Conservation (phyloP, 2,329 filamentous ascomycete species). For the Penicillium italicum region DNA sequence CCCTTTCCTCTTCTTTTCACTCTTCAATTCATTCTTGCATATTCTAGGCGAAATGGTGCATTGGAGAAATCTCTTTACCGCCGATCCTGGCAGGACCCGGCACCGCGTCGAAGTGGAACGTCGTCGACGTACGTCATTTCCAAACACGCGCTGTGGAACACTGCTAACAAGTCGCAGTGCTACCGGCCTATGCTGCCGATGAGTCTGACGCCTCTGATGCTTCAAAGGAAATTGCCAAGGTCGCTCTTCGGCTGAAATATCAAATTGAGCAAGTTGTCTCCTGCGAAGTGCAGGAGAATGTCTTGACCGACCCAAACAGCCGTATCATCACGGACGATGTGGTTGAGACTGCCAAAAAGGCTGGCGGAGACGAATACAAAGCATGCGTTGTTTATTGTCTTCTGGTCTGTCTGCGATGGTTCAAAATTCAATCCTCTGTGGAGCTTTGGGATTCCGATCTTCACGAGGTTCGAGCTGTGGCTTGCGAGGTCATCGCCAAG, state of each 20-base stretch:
- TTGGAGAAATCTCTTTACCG: slow-evolving; percentile 36
- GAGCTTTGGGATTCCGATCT: slow-evolving; percentile 94
- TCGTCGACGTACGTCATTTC: slow-evolving; percentile 40
- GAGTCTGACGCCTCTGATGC: slow-evolving; percentile 61
- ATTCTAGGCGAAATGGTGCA: slow-evolving; percentile 32
- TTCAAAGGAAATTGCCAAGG: slow-evolving; percentile 77
- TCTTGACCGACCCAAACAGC: slow-evolving; percentile 77
- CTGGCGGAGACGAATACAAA: slow-evolving; percentile 69
- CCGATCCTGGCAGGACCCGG: slow-evolving; percentile 26
- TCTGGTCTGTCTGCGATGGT: slow-evolving; percentile 71
- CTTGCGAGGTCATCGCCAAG: slow-evolving; percentile 92
- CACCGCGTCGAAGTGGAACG: slow-evolving; percentile 38
- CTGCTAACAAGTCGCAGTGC: slow-evolving; percentile 34
- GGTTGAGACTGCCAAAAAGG: slow-evolving; percentile 73
- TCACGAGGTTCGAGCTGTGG: slow-evolving; percentile 71
- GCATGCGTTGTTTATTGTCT: slow-evolving; percentile 82
- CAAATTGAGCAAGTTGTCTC: slow-evolving; percentile 85
- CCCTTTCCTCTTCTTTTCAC: background rate
- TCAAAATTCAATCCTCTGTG: slow-evolving; percentile 69
- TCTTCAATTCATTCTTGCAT: background rate
- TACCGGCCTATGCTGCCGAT: slow-evolving; percentile 41
- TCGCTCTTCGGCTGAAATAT: slow-evolving; percentile 84
- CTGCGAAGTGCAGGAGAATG: slow-evolving; percentile 76
- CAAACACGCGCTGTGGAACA: slow-evolving; percentile 3
- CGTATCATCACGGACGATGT: slow-evolving; percentile 78